Evolutionary conservation across 2,329 filamentous ascomycete genomes (phyloP), one percentile per base, ranked within the genome.

Genomic region (Ascochyta rabiei): DNA sequence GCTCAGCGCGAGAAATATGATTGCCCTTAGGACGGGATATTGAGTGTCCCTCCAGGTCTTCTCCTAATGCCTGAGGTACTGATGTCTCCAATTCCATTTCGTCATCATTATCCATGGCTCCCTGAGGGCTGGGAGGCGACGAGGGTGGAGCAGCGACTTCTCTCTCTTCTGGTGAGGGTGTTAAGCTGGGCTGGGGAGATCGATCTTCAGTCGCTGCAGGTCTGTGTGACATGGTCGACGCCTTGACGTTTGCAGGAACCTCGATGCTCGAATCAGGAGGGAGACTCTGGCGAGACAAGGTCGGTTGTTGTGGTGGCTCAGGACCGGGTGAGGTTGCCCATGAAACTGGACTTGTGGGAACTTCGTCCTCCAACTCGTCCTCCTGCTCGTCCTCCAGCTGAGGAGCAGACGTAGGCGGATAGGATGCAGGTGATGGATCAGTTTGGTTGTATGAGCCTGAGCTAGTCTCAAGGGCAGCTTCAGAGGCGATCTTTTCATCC

Each of bases 261-360:
- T 60, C 65, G 16, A 65, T 46, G 39, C 68, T 72, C 2, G 70
- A 72, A 51, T 73, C 69, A n/a, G 70, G 71, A 18, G 71, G 70
- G 19, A 73, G 64, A 4, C 6, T 52, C 28, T 59, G 51, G 3
- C 18, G 34, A n/a, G 24, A 21, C 10, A 38, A 43, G 6, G 40
- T 31, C 16, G 57, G 56, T 41, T 31, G 51, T 47, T 63, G 54
- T 4, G 65, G 68, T 7, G 63, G 56, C 28, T 64, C 51, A 8
- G 61, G 63, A 15, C 37, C 44, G 7, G 62, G 57, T 2, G 65
- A 64, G 6, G 35, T 8, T 2, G 61, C 30, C 70, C 71, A 73
- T 9, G 69, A 60, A 1, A 65, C 31, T 33, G 50, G 47, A 34
- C 46, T 64, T 13, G 48, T 56, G 12, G 49, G 21, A 40, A 47